Evolutionary conservation across 2,329 filamentous ascomycete species (phyloP).

Genomic region (Xylaria hypoxylon): DNA sequence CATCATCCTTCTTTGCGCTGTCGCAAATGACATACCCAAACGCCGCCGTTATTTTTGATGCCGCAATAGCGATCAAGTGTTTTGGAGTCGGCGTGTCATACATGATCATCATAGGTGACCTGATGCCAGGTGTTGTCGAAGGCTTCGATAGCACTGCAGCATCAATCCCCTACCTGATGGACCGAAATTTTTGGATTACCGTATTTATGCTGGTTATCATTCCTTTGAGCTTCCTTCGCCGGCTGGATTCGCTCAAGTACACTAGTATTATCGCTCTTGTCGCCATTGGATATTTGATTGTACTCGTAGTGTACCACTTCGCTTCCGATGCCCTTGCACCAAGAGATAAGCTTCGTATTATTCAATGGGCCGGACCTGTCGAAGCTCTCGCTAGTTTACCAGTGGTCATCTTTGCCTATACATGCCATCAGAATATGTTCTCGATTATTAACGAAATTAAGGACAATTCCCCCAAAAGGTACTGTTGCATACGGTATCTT

Average conservation of each 20-base stretch:
- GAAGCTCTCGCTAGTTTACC: constrained; percentile 87
- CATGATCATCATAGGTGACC: constrained; percentile 96
- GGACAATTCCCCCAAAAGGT: constrained; percentile 77
- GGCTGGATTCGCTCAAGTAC: constrained; percentile 96
- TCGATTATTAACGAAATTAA: constrained; percentile 96
- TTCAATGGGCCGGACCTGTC: constrained; percentile 83
- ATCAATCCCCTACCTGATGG: constrained; percentile 79
- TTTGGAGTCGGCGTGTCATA: constrained; percentile 98
- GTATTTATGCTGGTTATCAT: constrained; percentile 98
- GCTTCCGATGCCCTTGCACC: constrained; percentile 80
- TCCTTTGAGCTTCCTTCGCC: constrained; percentile 89
- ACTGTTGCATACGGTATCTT: constrained; percentile 24
- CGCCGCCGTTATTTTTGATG: constrained; percentile 93
- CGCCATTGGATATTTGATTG: constrained; percentile 92
- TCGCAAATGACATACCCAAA: constrained; percentile 98
- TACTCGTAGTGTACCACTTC: constrained; percentile 95
- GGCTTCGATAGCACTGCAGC: constrained; percentile 78
- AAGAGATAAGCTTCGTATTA: constrained; percentile 78
- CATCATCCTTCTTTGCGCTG: constrained; percentile 93
- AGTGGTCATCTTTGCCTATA: constrained; percentile 99
- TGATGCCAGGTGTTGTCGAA: constrained; percentile 93
- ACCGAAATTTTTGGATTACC: constrained; percentile 97
- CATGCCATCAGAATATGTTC: constrained; percentile 99
- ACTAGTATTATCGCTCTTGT: constrained; percentile 91
- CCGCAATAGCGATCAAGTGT: constrained; percentile 96